These are phyloP conservation scores for Furcasterigmium sp. DNA, from an alignment of 2,329 filamentous ascomycete genomes.

Conservation along the genomic window DNA sequence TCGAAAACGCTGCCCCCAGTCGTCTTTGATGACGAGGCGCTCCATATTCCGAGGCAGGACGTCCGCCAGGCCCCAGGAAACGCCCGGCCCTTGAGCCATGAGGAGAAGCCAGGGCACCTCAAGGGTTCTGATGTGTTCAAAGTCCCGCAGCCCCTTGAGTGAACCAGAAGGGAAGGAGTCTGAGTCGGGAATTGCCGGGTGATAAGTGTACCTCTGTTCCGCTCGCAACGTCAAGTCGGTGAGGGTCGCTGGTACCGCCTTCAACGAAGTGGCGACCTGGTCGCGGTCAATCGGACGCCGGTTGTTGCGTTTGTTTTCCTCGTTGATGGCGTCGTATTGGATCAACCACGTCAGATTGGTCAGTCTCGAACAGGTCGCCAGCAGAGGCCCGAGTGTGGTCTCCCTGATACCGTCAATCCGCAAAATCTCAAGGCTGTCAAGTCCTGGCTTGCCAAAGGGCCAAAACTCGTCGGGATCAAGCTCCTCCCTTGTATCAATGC, in stretches of 20 bases:
- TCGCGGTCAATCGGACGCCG: not conserved
- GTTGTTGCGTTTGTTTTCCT: no score
- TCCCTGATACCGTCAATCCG: not conserved
- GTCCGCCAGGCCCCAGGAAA: not conserved
- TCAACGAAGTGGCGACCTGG: not conserved
- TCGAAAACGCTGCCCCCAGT: not conserved
- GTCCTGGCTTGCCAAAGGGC: not conserved
- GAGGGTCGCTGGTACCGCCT: not conserved
- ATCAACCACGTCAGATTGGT: not conserved
- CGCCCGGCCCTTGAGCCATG: not conserved
- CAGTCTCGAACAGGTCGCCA: not conserved
- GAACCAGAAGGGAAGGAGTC: not conserved
- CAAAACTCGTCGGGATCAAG: not conserved
- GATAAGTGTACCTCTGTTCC: not conserved
- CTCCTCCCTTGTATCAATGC: not conserved
- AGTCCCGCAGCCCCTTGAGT: not conserved
- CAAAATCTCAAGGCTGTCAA: not conserved
- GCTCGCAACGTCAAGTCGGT: not conserved
- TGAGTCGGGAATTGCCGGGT: no score
- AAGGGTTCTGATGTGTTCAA: not conserved
- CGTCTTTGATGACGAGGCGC: not conserved
- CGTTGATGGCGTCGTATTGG: not conserved
- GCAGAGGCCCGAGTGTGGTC: not conserved
- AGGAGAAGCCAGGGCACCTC: not conserved
- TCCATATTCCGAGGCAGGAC: not conserved